A percentile compares a stretch with the other conserved stretches of the same genome.
These are phyloP conservation scores for Boletus subparvulus DNA, from an alignment of 768 basidiomycete species.

Conservation along the genomic window DNA sequence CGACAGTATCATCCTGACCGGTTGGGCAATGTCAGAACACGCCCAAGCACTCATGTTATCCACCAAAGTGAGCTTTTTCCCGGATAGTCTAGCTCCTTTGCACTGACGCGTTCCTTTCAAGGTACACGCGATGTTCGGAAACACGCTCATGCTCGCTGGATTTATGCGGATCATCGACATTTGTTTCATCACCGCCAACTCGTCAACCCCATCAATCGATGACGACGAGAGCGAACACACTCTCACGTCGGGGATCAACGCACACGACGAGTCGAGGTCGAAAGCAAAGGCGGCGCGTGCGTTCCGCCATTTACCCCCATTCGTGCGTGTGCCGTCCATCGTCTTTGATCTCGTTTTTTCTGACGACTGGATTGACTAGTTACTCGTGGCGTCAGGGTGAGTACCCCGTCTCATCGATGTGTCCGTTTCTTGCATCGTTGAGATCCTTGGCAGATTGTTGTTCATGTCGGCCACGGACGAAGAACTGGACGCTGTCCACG, in stretches of 20 bases:
- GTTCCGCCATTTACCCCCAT: slow-evolving; percentile 87
- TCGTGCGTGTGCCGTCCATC: slow-evolving; percentile 53
- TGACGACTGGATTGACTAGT: slow-evolving; percentile 36
- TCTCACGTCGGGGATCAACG: slow-evolving; percentile 40
- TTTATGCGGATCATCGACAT: slow-evolving; percentile 78
- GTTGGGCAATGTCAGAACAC: slow-evolving; percentile 93
- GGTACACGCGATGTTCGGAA: slow-evolving; percentile 86
- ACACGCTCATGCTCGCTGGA: slow-evolving; percentile 82
- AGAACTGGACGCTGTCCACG: slow-evolving; percentile 70
- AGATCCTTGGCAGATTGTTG: slow-evolving; percentile 49
- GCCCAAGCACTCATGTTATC: slow-evolving; percentile 82
- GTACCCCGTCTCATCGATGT: slow-evolving; percentile 6
- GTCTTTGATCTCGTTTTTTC: neutral
- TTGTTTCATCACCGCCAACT: slow-evolving; percentile 61
- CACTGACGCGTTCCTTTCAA: slow-evolving; percentile 25
- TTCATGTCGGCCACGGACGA: slow-evolving; percentile 97
- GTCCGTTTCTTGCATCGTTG: neutral
- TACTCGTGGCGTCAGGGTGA: slow-evolving; percentile 74
- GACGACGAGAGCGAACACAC: slow-evolving; percentile 71
- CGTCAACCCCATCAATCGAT: slow-evolving; percentile 29
- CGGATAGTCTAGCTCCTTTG: neutral
- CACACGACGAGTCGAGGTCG: slow-evolving; percentile 17
- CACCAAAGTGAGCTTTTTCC: slow-evolving; percentile 53
- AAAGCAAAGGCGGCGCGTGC: slow-evolving; percentile 47
- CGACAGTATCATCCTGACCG: slow-evolving; percentile 79